A percentile compares a stretch with the other conserved stretches of the same genome.
Conservation (phyloP, 176 grass and related monocot species). For the Oryza coarctata region DNA sequence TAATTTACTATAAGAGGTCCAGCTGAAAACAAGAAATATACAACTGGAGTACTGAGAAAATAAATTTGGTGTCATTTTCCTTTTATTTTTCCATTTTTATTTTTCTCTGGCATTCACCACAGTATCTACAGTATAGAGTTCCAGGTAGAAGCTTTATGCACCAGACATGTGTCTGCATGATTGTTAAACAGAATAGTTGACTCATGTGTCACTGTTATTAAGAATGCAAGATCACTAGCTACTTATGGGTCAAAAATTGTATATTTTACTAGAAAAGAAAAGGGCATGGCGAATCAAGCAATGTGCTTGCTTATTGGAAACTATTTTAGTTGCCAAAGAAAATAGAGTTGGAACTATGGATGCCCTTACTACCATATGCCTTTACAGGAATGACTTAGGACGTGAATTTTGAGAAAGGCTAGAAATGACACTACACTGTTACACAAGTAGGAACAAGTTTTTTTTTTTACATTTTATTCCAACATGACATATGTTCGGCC, state of each 20-base stretch:
- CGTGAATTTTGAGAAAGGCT: neutral
- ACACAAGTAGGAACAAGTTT: too few relatives aligned
- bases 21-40: neutral
- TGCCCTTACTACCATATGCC: neutral
- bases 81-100: neutral
- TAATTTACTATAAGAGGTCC: neutral
- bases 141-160: neutral
- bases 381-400: too few relatives aligned
- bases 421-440: too few relatives aligned
- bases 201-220: neutral
- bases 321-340: neutral
- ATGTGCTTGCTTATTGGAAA: neutral
- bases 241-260: neutral
- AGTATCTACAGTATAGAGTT: neutral
- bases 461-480: too few relatives aligned
- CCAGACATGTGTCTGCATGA: slow-evolving; percentile 4
- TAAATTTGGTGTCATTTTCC: slow-evolving; percentile 1
- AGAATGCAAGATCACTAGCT: neutral
- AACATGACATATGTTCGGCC: too few relatives aligned
- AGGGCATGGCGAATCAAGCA: slow-evolving; percentile 1
- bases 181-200: neutral
- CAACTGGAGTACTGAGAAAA: slow-evolving; percentile 18
- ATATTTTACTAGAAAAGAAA: neutral
- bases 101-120: neutral
- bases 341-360: neutral